These are phyloP conservation scores for Chenopodium album DNA, from an alignment of 148 eudicot species.

Conservation along the genomic window DNA sequence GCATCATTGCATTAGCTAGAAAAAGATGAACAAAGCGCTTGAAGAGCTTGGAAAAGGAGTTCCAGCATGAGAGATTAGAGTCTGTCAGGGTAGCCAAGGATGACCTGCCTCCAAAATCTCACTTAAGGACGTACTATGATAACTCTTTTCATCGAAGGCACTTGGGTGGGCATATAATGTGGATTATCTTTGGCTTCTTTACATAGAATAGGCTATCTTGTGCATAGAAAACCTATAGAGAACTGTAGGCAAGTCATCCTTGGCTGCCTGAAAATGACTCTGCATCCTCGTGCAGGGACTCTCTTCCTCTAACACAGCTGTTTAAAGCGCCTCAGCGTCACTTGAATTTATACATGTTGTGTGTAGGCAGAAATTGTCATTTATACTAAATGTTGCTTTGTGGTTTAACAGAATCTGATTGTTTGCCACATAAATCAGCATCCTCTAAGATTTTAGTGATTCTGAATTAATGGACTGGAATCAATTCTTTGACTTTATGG, in stretches of 20 bases:
- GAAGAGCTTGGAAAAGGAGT: slow-evolving; percentile 7
- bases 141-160: neutral
- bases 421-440: slow-evolving; percentile 9
- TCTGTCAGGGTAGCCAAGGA: slow-evolving; percentile 27
- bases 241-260: slow-evolving; percentile 28
- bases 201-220: neutral
- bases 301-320: slow-evolving; percentile 1
- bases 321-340: neutral
- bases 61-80: slow-evolving; percentile 24
- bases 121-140: neutral
- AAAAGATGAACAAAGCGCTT: neutral
- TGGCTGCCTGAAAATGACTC: slow-evolving; percentile 25
- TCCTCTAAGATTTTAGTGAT: slow-evolving; percentile 11
- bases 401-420: neutral
- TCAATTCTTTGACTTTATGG: slow-evolving; percentile 8
- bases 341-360: slow-evolving; percentile 10
- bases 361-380: neutral
- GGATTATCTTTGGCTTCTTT: neutral
- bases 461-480: slow-evolving; percentile 14
- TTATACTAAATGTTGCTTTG: neutral
- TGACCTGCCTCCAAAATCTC: slow-evolving; percentile 19
- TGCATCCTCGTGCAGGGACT: slow-evolving; percentile 19
- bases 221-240: slow-evolving; percentile 8
- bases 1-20: neutral
- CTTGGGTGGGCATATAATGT: neutral